Evolutionary conservation across 768 basidiomycete genomes (phyloP).

Genomic region (Suillus placidus): DNA sequence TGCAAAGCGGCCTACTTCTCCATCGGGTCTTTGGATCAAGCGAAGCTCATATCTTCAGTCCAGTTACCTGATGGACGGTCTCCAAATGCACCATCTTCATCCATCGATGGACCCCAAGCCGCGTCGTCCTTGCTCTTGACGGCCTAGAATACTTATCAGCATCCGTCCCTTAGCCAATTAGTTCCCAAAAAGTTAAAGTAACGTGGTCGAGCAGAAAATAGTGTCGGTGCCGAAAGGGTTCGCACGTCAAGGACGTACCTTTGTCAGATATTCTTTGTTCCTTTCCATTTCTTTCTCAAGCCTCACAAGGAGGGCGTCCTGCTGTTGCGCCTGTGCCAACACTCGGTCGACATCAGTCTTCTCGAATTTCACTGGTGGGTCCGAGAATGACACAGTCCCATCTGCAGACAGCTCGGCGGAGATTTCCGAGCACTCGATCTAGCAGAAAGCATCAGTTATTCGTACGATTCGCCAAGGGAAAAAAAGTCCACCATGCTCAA

Average conservation of each 20-base stretch:
- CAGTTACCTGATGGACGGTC: slow-evolving; percentile 21
- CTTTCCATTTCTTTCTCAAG: slow-evolving; percentile 45
- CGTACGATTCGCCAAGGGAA: not conserved
- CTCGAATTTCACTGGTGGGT: slow-evolving; percentile 59
- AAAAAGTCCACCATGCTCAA: slow-evolving; percentile 67
- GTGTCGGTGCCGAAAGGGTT: not conserved
- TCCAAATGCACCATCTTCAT: slow-evolving; percentile 28
- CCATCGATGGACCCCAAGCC: slow-evolving; percentile 26
- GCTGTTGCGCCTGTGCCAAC: slow-evolving; percentile 57
- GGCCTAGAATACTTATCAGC: slow-evolving; percentile 24
- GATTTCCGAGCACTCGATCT: slow-evolving; percentile 77
- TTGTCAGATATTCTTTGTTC: slow-evolving; percentile 73
- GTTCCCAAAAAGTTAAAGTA: not conserved
- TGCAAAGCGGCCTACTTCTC: not conserved
- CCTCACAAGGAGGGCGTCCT: slow-evolving; percentile 24
- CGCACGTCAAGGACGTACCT: slow-evolving; percentile 45
- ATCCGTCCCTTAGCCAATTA: not conserved
- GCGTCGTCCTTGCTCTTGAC: slow-evolving; percentile 33
- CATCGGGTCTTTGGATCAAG: slow-evolving; percentile 1
- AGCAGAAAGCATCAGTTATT: slow-evolving; percentile 9
- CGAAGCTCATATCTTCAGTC: slow-evolving; percentile 31
- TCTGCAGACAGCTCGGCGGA: slow-evolving; percentile 66
- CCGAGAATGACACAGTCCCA: slow-evolving; percentile 75
- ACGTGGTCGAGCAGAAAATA: not conserved
- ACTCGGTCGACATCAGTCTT: slow-evolving; percentile 63